A percentile compares a stretch with the other conserved stretches of the same genome.
These are phyloP conservation scores for Polytrichum commune DNA, from an alignment of 225 moss, liverwort and hornwort species.

Conservation along the genomic window DNA sequence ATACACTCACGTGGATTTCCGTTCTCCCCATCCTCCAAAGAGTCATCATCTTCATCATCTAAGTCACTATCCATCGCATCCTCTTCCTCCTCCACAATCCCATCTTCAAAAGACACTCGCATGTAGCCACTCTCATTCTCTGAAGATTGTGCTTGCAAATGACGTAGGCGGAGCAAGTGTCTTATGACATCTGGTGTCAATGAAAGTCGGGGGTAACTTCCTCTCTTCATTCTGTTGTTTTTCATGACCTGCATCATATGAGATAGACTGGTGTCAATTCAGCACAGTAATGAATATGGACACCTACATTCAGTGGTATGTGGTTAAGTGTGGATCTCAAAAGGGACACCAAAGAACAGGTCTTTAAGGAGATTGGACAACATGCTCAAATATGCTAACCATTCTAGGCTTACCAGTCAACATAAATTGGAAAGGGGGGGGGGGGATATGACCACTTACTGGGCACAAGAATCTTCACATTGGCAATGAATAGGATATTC, in stretches of 20 bases:
- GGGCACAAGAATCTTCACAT: no score
- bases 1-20: constrained; percentile 84
- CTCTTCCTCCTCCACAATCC: constrained; percentile 54
- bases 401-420: no score
- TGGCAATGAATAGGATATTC: no score
- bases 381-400: no score
- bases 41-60: constrained; percentile 63
- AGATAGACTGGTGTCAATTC: not conserved
- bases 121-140: constrained; percentile 48
- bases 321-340: no score
- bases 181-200: constrained; percentile 58
- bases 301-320: no score
- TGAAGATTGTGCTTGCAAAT: constrained; percentile 42
- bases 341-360: no score
- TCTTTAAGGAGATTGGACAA: no score
- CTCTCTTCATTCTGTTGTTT: constrained; percentile 62
- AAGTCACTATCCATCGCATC: constrained; percentile 63
- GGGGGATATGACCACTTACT: no score
- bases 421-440: no score
- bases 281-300: no score
- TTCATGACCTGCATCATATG: constrained; percentile 59
- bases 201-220: constrained; percentile 40
- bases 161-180: constrained; percentile 65
- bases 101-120: constrained; percentile 50
- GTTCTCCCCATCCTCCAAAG: constrained; percentile 56